Evolutionary conservation across 371 early-diverging fungal species (phyloP), one percentile per base, ranked within the genome.

Genomic region (Mortierella sp.): DNA sequence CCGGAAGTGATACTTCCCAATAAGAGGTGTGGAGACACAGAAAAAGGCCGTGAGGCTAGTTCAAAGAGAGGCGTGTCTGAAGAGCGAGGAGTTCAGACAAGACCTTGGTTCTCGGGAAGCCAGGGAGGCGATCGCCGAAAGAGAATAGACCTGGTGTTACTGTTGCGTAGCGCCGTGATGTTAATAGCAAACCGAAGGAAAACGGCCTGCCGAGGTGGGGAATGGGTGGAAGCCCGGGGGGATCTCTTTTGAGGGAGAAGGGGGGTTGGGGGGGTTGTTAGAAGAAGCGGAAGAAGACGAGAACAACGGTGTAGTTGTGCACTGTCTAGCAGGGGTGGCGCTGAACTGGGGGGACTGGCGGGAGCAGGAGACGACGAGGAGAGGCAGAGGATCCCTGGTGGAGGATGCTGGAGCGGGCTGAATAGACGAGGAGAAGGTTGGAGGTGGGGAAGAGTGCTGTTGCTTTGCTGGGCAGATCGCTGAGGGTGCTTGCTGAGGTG

Each of bases 81-180:
- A 66, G 67, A 66, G 69, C 61, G 78, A 76, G 70, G 65, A 72
- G 48, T 58, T 78, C 67, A 78, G 67, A 66, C 67, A 70, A 68
- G 70, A 73, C 79, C 71, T 76, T 66, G 78, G 65, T 64, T 65
- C 66, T 72, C 70, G 70, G 79, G 73, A 62, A 84, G 87, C 88
- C 88, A 88, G 82, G 88, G 88, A 82, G 88, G 86, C 70, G 86
- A 86, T 79, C 88, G 87, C 82, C 83, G 85, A 83, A 86, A 82
- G 83, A 85, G 85, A 83, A 84, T 82, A 74, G 83, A 85, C 71
- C 81, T 72, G 63, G 82, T 80, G 72, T 86, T 85, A 82, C 80
- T 86, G 82, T 80, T 88, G 85, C 83, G 85, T 86, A 84, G 82
- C 82, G 86, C 81, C 88, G 88, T 88, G 86, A 86, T 88, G 88